Conservation (phyloP, 2,329 filamentous ascomycete species). For the Aspergillus pseudoglaucus region DNA sequence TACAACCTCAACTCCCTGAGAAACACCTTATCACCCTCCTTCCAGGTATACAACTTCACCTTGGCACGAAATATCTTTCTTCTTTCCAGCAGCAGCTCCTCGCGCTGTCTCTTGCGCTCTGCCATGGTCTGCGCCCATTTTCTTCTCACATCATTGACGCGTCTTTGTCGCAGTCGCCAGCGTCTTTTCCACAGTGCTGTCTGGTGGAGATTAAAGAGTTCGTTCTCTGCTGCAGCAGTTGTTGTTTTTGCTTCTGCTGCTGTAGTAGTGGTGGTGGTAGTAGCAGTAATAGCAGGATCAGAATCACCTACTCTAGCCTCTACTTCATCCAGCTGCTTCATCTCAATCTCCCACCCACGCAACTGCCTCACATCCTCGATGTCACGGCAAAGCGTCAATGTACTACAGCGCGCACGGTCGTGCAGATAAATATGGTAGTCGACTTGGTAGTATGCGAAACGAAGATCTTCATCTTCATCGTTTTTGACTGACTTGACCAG, state of each 20-base stretch:
- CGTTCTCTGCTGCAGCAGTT: neutral
- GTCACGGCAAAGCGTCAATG: conserved; percentile 24
- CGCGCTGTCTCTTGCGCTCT: conserved; percentile 6
- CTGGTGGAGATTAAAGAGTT: conserved; percentile 2
- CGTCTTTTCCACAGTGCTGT: conserved; percentile 7
- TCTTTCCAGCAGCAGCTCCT: neutral
- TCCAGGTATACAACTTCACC: conserved; percentile 4
- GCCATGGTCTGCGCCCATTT: conserved; percentile 9
- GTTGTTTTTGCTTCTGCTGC: neutral
- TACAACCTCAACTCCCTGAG: conserved; percentile 4
- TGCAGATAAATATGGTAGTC: conserved; percentile 31
- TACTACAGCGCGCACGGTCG: conserved; percentile 15
- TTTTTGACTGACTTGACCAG: no score
- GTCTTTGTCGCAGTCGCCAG: conserved; percentile 3
- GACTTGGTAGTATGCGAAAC: conserved; percentile 23
- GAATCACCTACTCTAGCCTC: no score
- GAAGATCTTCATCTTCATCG: neutral
- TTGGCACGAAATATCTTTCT: neutral
- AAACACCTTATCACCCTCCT: conserved; percentile 2
- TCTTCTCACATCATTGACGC: conserved; percentile 3
- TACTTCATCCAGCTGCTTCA: neutral
- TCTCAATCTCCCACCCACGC: conserved; percentile 20
- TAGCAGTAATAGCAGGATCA: no score
- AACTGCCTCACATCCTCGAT: conserved; percentile 21
- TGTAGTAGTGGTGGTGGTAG: neutral